These are phyloP conservation scores for Colletotrichum sp. DNA, from an alignment of 2,329 filamentous ascomycete species.

Conservation along the genomic window DNA sequence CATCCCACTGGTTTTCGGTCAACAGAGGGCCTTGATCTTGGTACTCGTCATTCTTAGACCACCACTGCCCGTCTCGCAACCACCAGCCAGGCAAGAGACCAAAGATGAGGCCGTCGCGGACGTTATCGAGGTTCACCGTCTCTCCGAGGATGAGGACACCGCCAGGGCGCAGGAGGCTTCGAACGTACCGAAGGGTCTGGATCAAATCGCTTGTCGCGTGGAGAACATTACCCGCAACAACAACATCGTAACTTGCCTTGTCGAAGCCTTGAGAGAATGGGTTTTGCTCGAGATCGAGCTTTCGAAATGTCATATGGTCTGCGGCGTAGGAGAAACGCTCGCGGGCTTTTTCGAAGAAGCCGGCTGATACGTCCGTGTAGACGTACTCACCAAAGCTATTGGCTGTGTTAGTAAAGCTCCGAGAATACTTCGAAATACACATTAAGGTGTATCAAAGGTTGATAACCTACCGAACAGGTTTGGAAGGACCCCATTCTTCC, in stretches of 20 bases:
- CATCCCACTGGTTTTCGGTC: slow-evolving; percentile 25
- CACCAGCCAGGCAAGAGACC: slow-evolving; percentile 43
- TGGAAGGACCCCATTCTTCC: neutral
- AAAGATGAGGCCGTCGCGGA: slow-evolving; percentile 28
- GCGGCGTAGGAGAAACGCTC: slow-evolving; percentile 28
- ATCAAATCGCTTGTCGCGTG: slow-evolving; percentile 33
- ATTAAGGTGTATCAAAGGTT: neutral
- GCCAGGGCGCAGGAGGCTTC: slow-evolving; percentile 28
- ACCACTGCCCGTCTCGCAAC: slow-evolving; percentile 23
- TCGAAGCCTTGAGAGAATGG: slow-evolving; percentile 36
- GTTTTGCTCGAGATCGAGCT: slow-evolving; percentile 35
- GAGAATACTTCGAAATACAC: neutral
- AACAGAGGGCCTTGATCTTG: slow-evolving; percentile 25
- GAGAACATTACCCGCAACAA: slow-evolving; percentile 35
- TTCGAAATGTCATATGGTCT: slow-evolving; percentile 23
- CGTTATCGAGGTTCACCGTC: slow-evolving; percentile 21
- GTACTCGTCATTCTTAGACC: slow-evolving; percentile 8
- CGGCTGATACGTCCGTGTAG: slow-evolving; percentile 49
- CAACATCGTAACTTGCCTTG: slow-evolving; percentile 34
- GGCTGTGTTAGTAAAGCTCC: neutral
- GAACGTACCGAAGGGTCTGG: slow-evolving; percentile 22
- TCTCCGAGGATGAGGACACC: slow-evolving; percentile 29
- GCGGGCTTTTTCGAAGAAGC: slow-evolving; percentile 43
- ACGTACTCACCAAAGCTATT: slow-evolving; percentile 34
- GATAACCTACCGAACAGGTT: neutral